Evolutionary conservation across 441 rosid species (phyloP), one percentile per base, ranked within the genome.

Genomic region (Hypseocharis bilobata): DNA sequence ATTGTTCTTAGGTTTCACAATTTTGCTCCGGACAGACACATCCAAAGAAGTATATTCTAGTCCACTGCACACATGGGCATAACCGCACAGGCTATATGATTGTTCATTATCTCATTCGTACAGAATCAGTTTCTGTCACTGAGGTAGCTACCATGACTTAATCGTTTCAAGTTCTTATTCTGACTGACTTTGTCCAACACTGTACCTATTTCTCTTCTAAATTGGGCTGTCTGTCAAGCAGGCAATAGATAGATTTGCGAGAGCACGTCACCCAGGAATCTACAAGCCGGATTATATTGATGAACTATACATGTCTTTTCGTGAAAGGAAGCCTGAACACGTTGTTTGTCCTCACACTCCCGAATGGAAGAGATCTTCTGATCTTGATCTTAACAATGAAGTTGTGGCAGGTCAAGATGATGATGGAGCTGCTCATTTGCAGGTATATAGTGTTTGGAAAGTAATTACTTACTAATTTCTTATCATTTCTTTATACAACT

Each of bases 41-140:
- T 64, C 52, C 90, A 23, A 91, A 89, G 85, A 89, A 88, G 79
- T 80, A 76, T 69, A 78, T 94, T 61, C 92, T 94, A 49, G 99
- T 94, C 72, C 99, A 95, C 72, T 95, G 99, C 72, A 95, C 99
- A 0, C 99, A 95, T 77, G 99, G 99, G 54, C 95, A 89, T 75
- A 91, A 95, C 67, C 95, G 99, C 38, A 95, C 99, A 6, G 98
- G 99, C 68, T 95, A 81, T 74, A 95, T 95, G 99, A 87, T 91
- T 59, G 83, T 88, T 30, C 96, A 95, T 74, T 91, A 85, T 79
- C 88, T 95, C 51, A 86, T 95, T 96, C 94, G 99, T 19, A 79
- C 97, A 40, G 68, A 63, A 44, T 65, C 89, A n/a, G 84, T 87
- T 80, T 84, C 96, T 74, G 99, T 95, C 62, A 77, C 92, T 14